Evolutionary conservation across 2,329 filamentous ascomycete species (phyloP).

Genomic region (Setomelanomma holmii): DNA sequence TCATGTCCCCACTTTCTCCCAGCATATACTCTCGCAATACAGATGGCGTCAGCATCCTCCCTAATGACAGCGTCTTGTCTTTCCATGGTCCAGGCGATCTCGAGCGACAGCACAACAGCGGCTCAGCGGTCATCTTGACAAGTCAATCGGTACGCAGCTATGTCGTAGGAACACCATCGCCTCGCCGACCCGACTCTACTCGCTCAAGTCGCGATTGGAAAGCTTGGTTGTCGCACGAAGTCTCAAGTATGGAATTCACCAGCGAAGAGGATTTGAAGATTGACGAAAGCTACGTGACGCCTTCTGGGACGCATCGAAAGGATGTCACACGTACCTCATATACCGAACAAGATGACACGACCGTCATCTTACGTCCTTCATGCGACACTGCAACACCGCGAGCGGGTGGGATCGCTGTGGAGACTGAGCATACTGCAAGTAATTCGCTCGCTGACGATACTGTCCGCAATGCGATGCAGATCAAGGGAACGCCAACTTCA

Average conservation of each 20-base stretch:
- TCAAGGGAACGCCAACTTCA: not conserved
- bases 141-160: constrained; percentile 55
- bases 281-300: constrained; percentile 25
- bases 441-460: too few relatives aligned
- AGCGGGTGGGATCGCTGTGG: not conserved
- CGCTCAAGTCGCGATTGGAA: constrained; percentile 55
- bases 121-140: constrained; percentile 53
- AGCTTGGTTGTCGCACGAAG: constrained; percentile 55
- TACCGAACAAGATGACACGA: constrained; percentile 37
- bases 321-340: constrained; percentile 27
- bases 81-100: constrained; percentile 18
- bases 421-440: not conserved
- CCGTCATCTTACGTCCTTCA: constrained; percentile 19
- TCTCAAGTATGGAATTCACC: constrained; percentile 45
- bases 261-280: constrained; percentile 40
- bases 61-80: constrained; percentile 44
- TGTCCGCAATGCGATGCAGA: too few relatives aligned
- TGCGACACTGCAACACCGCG: constrained; percentile 13
- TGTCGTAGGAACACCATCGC: constrained; percentile 43
- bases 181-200: constrained; percentile 25
- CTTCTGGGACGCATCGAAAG: constrained; percentile 16
- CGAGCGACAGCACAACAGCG: constrained; percentile 19
- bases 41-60: constrained; percentile 46
- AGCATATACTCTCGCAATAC: constrained; percentile 57
- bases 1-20: constrained; percentile 50